A percentile compares a stretch with the other conserved stretches of the same genome.
Evolutionary conservation across 306 rosid species (phyloP).

Genomic region (Quercus suber): DNA sequence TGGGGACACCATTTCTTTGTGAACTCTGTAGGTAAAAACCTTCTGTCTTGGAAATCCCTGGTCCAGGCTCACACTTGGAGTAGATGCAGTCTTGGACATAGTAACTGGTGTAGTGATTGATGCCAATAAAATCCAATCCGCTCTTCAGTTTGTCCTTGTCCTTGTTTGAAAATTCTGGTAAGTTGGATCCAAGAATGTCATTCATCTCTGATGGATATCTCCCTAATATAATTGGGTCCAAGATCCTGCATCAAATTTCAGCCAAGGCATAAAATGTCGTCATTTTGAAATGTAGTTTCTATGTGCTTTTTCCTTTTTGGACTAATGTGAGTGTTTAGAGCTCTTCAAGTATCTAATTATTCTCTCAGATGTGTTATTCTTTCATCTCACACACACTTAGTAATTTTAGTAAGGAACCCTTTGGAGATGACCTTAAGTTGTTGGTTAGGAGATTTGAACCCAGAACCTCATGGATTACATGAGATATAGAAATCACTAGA

Average conservation of each 20-base stretch:
- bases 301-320: too few relatives aligned
- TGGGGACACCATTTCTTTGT: conserved; percentile 34
- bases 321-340: too few relatives aligned
- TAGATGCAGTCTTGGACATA: conserved; percentile 63
- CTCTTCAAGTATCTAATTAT: too few relatives aligned
- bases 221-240: conserved; percentile 65
- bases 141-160: conserved; percentile 46
- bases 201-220: conserved; percentile 64
- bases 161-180: conserved; percentile 50
- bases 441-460: too few relatives aligned
- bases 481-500: too few relatives aligned
- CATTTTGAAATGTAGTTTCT: neutral
- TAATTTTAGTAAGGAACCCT: too few relatives aligned
- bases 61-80: conserved; percentile 45
- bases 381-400: too few relatives aligned
- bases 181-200: conserved; percentile 41
- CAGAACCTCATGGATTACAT: too few relatives aligned
- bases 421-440: too few relatives aligned
- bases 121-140: conserved; percentile 67
- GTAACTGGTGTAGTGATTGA: conserved; percentile 64
- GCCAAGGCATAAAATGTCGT: neutral
- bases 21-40: conserved; percentile 44
- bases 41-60: conserved; percentile 51
- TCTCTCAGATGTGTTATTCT: too few relatives aligned
- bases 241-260: conserved; percentile 41